Conservation (phyloP, 257 asterid species). For the Fraxinus anomala region DNA sequence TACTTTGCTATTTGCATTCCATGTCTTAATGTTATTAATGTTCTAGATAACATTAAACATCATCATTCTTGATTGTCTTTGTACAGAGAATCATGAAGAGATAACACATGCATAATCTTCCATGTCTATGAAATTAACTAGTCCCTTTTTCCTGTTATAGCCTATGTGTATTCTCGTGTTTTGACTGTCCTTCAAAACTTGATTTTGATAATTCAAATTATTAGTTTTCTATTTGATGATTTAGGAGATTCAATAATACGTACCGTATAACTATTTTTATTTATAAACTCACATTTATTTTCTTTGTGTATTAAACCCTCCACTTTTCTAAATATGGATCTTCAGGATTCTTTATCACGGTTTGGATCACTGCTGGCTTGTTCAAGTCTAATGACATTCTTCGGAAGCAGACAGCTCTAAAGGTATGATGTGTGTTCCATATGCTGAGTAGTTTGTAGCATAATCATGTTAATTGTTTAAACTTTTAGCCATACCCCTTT, state of each 20-base stretch:
- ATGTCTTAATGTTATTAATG: too few relatives aligned
- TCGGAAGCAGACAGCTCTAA: slow-evolving; percentile 81
- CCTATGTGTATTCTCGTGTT: background rate
- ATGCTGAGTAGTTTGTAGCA: slow-evolving; percentile 15
- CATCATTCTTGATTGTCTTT: too few relatives aligned
- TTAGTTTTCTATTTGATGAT: background rate
- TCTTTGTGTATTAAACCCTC: slow-evolving; percentile 6
- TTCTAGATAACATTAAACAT: too few relatives aligned
- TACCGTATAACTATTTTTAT: background rate
- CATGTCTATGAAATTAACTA: background rate
- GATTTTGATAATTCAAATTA: background rate
- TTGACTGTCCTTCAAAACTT: background rate
- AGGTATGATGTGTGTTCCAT: slow-evolving; percentile 44
- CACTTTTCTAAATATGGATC: slow-evolving; percentile 10
- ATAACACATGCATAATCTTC: background rate
- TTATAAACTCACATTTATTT: background rate
- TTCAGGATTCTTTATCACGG: slow-evolving; percentile 67
- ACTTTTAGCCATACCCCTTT: background rate
- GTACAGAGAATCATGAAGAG: background rate
- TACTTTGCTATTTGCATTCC: too few relatives aligned
- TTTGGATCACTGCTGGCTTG: slow-evolving; percentile 69
- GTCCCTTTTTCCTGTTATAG: background rate
- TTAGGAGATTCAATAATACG: background rate
- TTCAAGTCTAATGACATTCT: slow-evolving; percentile 81
- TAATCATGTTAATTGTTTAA: background rate